Evolutionary conservation across 371 early-diverging fungal species (phyloP).

Genomic region (Mucor irregularis): DNA sequence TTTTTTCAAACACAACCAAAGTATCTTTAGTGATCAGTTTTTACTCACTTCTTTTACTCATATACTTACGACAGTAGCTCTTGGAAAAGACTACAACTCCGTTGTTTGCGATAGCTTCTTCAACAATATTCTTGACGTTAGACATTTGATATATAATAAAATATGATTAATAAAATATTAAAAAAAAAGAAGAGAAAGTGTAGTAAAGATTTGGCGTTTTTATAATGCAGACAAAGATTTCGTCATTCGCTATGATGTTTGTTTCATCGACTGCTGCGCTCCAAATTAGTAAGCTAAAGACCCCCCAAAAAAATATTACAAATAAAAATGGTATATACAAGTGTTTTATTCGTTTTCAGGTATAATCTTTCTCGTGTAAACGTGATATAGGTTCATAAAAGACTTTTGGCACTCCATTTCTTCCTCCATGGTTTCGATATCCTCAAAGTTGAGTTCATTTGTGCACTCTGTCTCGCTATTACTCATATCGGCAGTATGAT

Average conservation of each 20-base stretch:
- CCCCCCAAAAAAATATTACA: background rate
- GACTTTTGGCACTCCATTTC: conserved; percentile 36
- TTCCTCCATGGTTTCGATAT: conserved; percentile 15
- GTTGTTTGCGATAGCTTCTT: conserved; percentile 8
- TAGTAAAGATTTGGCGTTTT: background rate
- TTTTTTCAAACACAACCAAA: background rate
- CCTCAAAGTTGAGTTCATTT: background rate
- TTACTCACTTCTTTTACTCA: background rate
- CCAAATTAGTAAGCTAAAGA: background rate
- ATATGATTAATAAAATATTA: too few species aligned
- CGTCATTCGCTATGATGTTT: too few species aligned
- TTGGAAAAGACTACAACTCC: conserved; percentile 71
- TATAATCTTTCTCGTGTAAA: conserved; percentile 2
- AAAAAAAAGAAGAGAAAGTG: too few species aligned
- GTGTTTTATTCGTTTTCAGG: background rate
- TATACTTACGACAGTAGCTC: conserved; percentile 68
- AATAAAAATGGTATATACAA: too few species aligned
- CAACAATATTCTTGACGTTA: background rate
- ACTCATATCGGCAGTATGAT: background rate
- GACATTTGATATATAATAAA: conserved; percentile 5
- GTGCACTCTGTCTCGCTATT: background rate
- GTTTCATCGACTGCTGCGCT: too few species aligned
- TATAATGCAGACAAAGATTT: too few species aligned
- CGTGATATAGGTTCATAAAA: conserved; percentile 33
- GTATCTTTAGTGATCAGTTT: background rate